Evolutionary conservation across 148 eudicot genomes (phyloP).

Genomic region (Beta vulgaris): DNA sequence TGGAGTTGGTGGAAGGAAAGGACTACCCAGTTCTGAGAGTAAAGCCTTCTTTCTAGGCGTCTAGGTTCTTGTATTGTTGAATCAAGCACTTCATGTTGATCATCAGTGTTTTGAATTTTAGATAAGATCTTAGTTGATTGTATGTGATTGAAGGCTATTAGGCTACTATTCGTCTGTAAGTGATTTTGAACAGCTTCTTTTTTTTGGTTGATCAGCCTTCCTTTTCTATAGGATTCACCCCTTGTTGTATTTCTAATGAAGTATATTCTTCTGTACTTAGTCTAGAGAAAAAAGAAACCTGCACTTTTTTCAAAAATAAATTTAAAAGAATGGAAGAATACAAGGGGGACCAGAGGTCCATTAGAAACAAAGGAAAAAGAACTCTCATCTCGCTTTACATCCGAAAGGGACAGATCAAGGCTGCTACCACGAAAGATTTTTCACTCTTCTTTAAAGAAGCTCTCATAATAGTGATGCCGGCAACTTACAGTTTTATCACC

Average conservation of each 20-base stretch:
- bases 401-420: too few relatives aligned
- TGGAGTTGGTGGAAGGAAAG: not conserved
- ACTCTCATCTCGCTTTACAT: not conserved
- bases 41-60: not conserved
- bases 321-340: not conserved
- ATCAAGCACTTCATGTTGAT: not conserved
- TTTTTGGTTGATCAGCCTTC: too few relatives aligned
- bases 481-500: too few relatives aligned
- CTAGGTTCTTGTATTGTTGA: not conserved
- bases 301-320: not conserved
- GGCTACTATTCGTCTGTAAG: not conserved
- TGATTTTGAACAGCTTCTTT: too few relatives aligned
- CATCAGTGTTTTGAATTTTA: not conserved
- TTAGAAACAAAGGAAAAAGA: not conserved
- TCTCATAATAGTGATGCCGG: too few relatives aligned
- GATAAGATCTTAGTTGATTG: not conserved
- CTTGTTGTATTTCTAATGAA: not conserved
- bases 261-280: not conserved
- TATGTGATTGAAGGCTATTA: not conserved
- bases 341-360: not conserved
- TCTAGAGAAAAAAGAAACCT: not conserved
- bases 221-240: not conserved
- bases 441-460: too few relatives aligned
- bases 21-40: not conserved
- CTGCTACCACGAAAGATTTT: too few relatives aligned